Base-by-base conservation (phyloP, 192 early-diverging fungal species). In the Dimargaris xerosporica region DNA sequence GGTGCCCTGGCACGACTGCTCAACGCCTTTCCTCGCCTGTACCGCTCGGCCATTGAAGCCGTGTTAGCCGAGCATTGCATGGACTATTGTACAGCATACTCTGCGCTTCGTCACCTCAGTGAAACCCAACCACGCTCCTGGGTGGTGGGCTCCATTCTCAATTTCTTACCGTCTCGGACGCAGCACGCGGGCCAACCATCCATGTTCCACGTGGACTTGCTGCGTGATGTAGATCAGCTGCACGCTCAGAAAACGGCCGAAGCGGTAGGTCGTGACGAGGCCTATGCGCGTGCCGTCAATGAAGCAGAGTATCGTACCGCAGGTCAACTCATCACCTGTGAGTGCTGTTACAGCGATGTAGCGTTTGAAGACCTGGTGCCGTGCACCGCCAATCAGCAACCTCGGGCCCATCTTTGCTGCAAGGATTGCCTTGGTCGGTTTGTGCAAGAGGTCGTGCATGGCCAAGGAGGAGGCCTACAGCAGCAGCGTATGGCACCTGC, bases 371-470 rank as follows among this genome's bases (percentile, higher is more conserved):
- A 65, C 13, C 47, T 78, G 3, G 61, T 46, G 15, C 58, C 62
- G 61, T 78, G 76, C 62, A 73, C 60, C 30, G n/a, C n/a, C n/a
- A n/a, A n/a, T n/a, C n/a, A n/a, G n/a, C n/a, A n/a, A n/a, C n/a
- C n/a, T n/a, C 53, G 69, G 52, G 76, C 75, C 16, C 76, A 78
- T 44, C 28, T 70, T 13, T 78, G 75, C 21, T 78, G 76, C 52
- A 52, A 70, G 26, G 61, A 56, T 7, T 78, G 76, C 44, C 50
- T 78, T 6, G 53, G 48, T n/a, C 71, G 55, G 23, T 75, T 70
- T 34, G 65, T 76, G 19, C 58, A 65, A 19, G 76, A 78, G 61
- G 66, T 71, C 4, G 26, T 71, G 6, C 76, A 71, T 58, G 76
- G 76, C 19, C 76, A 78, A 65, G 74, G 70, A 5, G 50, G 44